Percentiles rank a stretch among this genome's conserved stretches.
Evolutionary conservation across 108 stramenopile species (phyloP).

Genomic region (Phaeodactylum tricornutum): DNA sequence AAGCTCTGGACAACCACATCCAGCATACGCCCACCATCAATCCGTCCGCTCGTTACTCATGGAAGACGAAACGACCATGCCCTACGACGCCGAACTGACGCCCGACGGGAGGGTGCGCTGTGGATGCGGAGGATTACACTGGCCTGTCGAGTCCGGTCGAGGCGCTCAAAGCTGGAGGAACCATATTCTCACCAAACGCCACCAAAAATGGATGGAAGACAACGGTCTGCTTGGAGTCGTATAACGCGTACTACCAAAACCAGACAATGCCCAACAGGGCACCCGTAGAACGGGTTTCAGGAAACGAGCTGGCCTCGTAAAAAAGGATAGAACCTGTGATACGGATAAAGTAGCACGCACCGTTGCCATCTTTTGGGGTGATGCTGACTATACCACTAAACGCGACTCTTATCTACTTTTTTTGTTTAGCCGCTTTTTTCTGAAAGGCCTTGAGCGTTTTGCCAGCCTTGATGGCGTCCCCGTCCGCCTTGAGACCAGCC

Average conservation of each 20-base stretch:
- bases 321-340: no score
- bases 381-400: no score
- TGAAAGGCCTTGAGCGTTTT: slow-evolving; percentile 74
- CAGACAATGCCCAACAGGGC: no score
- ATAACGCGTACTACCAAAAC: no score
- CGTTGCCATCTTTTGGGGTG: no score
- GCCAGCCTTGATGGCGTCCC: slow-evolving; percentile 71
- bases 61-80: neutral
- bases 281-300: no score
- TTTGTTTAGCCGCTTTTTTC: slow-evolving; percentile 80
- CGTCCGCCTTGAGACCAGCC: slow-evolving; percentile 71
- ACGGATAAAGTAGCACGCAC: no score
- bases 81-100: slow-evolving; percentile 2
- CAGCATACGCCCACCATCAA: neutral
- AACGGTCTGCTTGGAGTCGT: slow-evolving; percentile 8
- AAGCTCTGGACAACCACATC: no score
- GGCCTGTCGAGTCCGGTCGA: slow-evolving; percentile 1
- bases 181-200: slow-evolving; percentile 23
- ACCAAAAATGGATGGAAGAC: slow-evolving; percentile 29
- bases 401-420: slow-evolving; percentile 7
- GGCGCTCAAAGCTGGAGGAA: slow-evolving; percentile 14
- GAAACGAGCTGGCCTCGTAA: no score
- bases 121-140: slow-evolving; percentile 22
- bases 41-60: neutral
- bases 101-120: slow-evolving; percentile 15